These are phyloP conservation scores for Cladosporium colombiae DNA, from an alignment of 2,329 filamentous ascomycete genomes.

Conservation along the genomic window DNA sequence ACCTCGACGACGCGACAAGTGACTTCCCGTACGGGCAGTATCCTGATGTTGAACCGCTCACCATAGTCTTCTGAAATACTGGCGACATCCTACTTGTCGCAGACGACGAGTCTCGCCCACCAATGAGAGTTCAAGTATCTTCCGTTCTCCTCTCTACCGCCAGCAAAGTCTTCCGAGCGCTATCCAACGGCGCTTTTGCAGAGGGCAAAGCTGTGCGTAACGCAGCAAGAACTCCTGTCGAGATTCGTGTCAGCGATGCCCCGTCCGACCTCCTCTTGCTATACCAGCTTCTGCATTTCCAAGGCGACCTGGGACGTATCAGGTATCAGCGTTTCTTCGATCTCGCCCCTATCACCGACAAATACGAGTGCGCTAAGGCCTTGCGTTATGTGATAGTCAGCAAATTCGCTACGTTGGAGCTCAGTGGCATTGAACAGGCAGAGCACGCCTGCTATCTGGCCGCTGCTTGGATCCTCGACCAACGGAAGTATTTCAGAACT, in stretches of 20 bases:
- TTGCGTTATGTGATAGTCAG: background rate
- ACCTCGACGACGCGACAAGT: background rate
- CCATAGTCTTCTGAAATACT: slow-evolving; percentile 21
- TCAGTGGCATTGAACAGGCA: background rate
- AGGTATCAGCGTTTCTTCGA: background rate
- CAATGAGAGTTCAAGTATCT: slow-evolving; percentile 22
- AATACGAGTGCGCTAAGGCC: slow-evolving; percentile 22
- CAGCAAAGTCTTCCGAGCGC: slow-evolving; percentile 23
- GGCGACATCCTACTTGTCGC: slow-evolving; percentile 25
- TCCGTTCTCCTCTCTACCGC: slow-evolving; percentile 24
- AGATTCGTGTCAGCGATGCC: slow-evolving; percentile 21
- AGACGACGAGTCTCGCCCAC: slow-evolving; percentile 23
- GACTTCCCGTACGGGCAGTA: background rate
- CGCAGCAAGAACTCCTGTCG: slow-evolving; percentile 4
- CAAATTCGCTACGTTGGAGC: background rate
- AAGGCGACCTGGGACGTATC: background rate
- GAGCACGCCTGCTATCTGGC: slow-evolving; percentile 4
- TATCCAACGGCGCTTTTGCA: slow-evolving; percentile 24
- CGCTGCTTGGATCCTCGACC: slow-evolving; percentile 23
- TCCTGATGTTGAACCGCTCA: background rate
- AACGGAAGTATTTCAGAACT: slow-evolving; percentile 18
- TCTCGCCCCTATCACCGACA: slow-evolving; percentile 22
- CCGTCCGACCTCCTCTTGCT: slow-evolving; percentile 20
- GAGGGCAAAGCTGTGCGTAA: slow-evolving; percentile 18
- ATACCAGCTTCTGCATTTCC: slow-evolving; percentile 23